These are phyloP conservation scores for Camellia oleifera DNA, from an alignment of 179 eudicot genomes.

Conservation along the genomic window DNA sequence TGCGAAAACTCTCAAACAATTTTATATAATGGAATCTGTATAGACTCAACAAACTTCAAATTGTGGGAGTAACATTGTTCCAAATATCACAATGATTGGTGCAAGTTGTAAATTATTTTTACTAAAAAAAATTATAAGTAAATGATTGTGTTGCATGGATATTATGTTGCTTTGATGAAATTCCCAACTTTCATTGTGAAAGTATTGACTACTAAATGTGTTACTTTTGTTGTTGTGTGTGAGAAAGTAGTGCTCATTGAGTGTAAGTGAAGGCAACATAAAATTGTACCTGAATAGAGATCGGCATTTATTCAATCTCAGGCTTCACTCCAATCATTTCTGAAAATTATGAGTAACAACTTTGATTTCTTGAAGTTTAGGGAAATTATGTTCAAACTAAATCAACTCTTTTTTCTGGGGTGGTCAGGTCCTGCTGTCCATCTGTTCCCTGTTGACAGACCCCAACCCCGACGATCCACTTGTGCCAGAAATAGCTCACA, in stretches of 20 bases:
- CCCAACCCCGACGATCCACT: slow-evolving; percentile 25
- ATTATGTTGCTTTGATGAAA: too few relatives aligned
- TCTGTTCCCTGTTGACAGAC: slow-evolving; percentile 22
- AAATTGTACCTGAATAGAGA: background rate
- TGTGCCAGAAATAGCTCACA: slow-evolving; percentile 23
- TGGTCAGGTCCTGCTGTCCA: slow-evolving; percentile 19
- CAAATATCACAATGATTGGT: background rate
- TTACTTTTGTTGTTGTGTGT: background rate
- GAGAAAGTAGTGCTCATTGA: background rate
- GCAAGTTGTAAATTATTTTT: background rate
- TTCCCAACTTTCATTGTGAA: too few relatives aligned
- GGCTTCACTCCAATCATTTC: background rate
- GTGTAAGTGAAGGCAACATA: too few relatives aligned
- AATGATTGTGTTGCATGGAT: too few relatives aligned
- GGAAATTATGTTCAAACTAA: background rate
- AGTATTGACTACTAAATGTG: background rate
- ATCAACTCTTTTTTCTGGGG: background rate
- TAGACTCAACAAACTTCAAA: background rate
- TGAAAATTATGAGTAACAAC: background rate
- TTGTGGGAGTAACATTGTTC: background rate
- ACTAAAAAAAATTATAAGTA: too few relatives aligned
- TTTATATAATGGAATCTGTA: background rate
- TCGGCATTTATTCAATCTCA: background rate
- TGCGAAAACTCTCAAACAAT: background rate
- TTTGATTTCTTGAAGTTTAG: background rate